Conservation (phyloP, 106 monocot species). For the Phalaenopsis aphrodite region DNA sequence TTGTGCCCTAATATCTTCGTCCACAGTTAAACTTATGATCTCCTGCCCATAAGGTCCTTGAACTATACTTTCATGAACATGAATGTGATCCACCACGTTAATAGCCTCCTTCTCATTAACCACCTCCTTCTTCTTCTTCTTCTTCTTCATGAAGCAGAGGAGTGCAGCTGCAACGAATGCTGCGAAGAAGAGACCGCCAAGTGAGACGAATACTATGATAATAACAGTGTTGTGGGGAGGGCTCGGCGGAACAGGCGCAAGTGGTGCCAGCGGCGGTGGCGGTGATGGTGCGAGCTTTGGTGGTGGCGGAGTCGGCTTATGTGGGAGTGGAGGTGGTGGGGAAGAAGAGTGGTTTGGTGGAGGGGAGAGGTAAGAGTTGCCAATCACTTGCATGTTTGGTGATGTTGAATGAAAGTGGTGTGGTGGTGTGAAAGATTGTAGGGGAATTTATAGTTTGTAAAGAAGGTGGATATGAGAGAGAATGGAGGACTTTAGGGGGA, state of each 20-base stretch:
- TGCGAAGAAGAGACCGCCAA: constrained; percentile 61
- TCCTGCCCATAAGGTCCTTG: constrained; percentile 43
- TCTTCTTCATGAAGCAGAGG: constrained; percentile 52
- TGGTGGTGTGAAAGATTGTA: background rate
- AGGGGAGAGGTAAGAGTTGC: constrained; percentile 13
- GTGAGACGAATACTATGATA: constrained; percentile 49
- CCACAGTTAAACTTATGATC: constrained; percentile 22
- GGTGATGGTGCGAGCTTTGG: constrained; percentile 8
- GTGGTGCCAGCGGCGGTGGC: constrained; percentile 16
- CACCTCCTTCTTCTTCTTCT: constrained; percentile 50
- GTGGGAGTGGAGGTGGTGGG: background rate
- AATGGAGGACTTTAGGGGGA: background rate
- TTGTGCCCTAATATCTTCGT: constrained; percentile 46
- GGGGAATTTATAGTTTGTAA: background rate
- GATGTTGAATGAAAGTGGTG: background rate
- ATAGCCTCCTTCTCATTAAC: constrained; percentile 19
- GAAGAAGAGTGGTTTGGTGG: constrained; percentile 5
- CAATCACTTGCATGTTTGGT: background rate
- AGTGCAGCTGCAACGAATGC: constrained; percentile 50
- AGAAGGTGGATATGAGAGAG: background rate
- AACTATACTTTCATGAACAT: constrained; percentile 34
- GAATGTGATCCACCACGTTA: constrained; percentile 43
- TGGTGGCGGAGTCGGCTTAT: constrained; percentile 11
- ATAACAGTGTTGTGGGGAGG: constrained; percentile 40
- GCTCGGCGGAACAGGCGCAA: constrained; percentile 18